These are phyloP conservation scores for Phaeosphaeriaceae sp. DNA, from an alignment of 2,329 filamentous ascomycete species.

Conservation along the genomic window DNA sequence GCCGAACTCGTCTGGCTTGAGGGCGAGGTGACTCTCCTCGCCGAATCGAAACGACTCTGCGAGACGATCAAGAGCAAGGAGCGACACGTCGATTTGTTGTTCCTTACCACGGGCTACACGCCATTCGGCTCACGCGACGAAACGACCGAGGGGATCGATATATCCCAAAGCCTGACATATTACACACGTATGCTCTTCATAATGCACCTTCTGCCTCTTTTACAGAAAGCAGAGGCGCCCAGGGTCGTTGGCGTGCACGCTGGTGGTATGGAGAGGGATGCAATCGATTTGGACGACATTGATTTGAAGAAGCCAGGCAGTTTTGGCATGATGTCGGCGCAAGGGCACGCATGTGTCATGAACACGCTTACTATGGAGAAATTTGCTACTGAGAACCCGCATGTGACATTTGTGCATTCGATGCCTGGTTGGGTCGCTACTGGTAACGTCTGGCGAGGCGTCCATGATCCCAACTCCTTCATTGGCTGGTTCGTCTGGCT, in stretches of 20 bases:
- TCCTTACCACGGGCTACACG: conserved; percentile 55
- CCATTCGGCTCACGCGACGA: conserved; percentile 42
- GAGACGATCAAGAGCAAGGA: conserved; percentile 50
- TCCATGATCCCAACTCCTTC: conserved; percentile 6
- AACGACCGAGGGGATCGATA: conserved; percentile 52
- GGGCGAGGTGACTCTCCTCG: conserved; percentile 55
- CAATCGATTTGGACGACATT: background rate
- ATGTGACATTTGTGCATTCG: background rate
- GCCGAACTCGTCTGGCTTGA: conserved; percentile 54
- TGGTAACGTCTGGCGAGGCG: conserved; percentile 26
- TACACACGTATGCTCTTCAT: conserved; percentile 56
- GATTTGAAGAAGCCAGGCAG: background rate
- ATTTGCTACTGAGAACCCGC: background rate
- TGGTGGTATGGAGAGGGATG: background rate
- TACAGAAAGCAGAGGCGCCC: conserved; percentile 23
- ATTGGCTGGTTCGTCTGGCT: conserved; percentile 5
- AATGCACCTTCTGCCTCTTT: conserved; percentile 51
- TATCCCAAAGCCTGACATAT: conserved; percentile 50
- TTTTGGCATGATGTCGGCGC: background rate
- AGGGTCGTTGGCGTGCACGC: background rate
- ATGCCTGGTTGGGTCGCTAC: background rate
- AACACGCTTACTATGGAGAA: background rate
- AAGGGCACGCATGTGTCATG: background rate
- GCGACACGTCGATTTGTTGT: conserved; percentile 52
- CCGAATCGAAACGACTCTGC: conserved; percentile 52